These are phyloP conservation scores for Metschnikowia sp. DNA, from an alignment of 805 yeast species.

Conservation along the genomic window DNA sequence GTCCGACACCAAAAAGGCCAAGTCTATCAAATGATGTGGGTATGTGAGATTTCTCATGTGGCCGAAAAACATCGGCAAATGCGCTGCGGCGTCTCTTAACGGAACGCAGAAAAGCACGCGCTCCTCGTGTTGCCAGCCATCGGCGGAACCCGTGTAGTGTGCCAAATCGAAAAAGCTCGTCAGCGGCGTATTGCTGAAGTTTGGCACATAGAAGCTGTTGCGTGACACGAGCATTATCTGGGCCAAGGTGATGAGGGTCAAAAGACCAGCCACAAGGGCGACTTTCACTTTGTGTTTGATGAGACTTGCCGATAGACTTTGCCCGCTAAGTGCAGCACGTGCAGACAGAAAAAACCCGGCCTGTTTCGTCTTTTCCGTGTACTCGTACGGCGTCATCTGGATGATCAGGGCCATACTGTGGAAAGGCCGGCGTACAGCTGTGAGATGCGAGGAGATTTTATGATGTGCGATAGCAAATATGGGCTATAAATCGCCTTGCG, in stretches of 20 bases:
- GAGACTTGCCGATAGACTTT: conserved; percentile 6
- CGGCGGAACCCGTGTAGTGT: conserved; percentile 58
- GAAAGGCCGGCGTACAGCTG: background rate
- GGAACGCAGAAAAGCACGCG: conserved; percentile 85
- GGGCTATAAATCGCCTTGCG: too few relatives aligned
- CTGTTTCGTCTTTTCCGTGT: conserved; percentile 13
- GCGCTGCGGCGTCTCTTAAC: conserved; percentile 86
- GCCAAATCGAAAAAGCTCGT: conserved; percentile 74
- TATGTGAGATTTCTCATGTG: conserved; percentile 79
- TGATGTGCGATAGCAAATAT: background rate
- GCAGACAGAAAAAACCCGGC: conserved; percentile 4
- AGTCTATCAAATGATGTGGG: conserved; percentile 81
- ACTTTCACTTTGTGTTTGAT: conserved; percentile 14
- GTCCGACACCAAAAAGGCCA: conserved; percentile 84
- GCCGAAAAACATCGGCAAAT: conserved; percentile 82
- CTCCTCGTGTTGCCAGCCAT: conserved; percentile 80
- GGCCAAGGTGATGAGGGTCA: conserved; percentile 11
- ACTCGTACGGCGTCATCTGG: conserved; percentile 21
- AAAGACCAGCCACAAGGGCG: conserved; percentile 5
- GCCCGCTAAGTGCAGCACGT: conserved; percentile 1
- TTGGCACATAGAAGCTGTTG: conserved; percentile 28
- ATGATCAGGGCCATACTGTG: conserved; percentile 11
- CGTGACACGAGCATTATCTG: conserved; percentile 16
- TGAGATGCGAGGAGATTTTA: background rate
- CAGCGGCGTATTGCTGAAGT: conserved; percentile 25